phyloP scores from a whole-genome alignment of 2,329 filamentous ascomycete species.

The Aotearoamyces nothofagi region DNA sequence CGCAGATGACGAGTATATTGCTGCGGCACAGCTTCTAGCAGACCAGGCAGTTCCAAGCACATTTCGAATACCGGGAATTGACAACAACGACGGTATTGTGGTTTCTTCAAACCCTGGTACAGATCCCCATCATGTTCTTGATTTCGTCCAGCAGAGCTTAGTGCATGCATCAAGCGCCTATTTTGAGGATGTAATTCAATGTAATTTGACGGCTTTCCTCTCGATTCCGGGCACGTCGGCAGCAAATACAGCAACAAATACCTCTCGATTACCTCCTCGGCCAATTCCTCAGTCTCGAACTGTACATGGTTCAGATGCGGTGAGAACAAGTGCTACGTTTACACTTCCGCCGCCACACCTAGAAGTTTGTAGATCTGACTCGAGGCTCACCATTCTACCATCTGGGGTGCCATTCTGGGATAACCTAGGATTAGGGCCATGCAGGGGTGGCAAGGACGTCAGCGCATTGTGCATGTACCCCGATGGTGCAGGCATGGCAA shows the following conservation, averaged over 20 bases:
- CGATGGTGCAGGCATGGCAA: constrained; percentile 42
- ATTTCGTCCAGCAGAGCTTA: constrained; percentile 30
- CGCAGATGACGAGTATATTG: constrained; percentile 45
- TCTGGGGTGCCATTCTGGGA: constrained; percentile 72
- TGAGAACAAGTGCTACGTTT: constrained; percentile 38
- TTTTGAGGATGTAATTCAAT: constrained; percentile 26
- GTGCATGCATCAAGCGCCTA: constrained; percentile 26
- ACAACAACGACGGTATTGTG: constrained; percentile 2
- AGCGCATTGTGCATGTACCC: constrained; percentile 58
- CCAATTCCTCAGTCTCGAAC: constrained; percentile 13
- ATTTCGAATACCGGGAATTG: constrained; percentile 13
- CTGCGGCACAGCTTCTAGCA: constrained; percentile 55
- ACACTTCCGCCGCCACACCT: constrained; percentile 54
- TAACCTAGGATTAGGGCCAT: constrained; percentile 58
- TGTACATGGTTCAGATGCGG: constrained; percentile 6
- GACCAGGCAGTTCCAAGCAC: constrained; percentile 48
- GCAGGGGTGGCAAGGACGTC: constrained; percentile 56
- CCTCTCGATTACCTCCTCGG: constrained; percentile 27
- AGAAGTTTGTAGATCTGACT: constrained; percentile 55
- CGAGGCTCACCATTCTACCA: constrained; percentile 57
- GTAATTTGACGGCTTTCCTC: constrained; percentile 32
- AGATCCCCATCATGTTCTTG: neutral
- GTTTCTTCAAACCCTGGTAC: constrained; percentile 6
- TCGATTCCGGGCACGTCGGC: constrained; percentile 45
- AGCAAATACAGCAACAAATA: constrained; percentile 36